phyloP scores from a whole-genome alignment of 2,329 filamentous ascomycete species.

The Pseudogymnoascus sp. region DNA sequence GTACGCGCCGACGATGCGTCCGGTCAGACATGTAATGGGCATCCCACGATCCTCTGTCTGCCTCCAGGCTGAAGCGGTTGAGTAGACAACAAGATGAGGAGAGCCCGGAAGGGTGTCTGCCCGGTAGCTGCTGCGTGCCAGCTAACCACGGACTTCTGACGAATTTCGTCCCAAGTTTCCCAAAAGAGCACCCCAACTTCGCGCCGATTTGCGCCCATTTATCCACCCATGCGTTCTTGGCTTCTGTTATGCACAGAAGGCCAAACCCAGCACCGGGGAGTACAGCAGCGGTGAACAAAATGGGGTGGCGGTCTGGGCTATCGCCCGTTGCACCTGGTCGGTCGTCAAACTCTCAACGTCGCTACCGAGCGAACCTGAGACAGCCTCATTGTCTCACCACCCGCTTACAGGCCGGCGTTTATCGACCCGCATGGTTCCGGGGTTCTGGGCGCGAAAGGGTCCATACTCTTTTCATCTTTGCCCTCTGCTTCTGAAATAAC shows the following conservation, averaged over 20 bases:
- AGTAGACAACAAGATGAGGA: background rate
- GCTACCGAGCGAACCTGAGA: conserved; percentile 3
- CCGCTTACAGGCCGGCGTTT: conserved; percentile 73
- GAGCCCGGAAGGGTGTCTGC: background rate
- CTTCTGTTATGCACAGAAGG: background rate
- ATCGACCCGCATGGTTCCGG: background rate
- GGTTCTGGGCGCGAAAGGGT: background rate
- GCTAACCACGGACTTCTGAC: background rate
- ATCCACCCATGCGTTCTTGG: background rate
- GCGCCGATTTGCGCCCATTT: conserved; percentile 1
- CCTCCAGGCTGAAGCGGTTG: background rate
- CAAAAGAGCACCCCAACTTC: background rate
- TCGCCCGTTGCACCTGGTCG: background rate
- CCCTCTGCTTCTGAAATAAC: background rate
- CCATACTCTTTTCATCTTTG: background rate
- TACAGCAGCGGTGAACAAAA: background rate
- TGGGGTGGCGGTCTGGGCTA: background rate
- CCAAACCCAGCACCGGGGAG: background rate
- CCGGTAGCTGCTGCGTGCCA: background rate
- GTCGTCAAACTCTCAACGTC: conserved; percentile 2
- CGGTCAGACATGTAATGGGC: background rate
- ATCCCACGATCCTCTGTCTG: background rate
- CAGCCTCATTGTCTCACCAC: background rate
- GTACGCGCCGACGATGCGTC: background rate
- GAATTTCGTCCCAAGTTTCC: conserved; percentile 7